Evolutionary conservation across 2,329 filamentous ascomycete species (phyloP).

Genomic region (Zarea fungicola): DNA sequence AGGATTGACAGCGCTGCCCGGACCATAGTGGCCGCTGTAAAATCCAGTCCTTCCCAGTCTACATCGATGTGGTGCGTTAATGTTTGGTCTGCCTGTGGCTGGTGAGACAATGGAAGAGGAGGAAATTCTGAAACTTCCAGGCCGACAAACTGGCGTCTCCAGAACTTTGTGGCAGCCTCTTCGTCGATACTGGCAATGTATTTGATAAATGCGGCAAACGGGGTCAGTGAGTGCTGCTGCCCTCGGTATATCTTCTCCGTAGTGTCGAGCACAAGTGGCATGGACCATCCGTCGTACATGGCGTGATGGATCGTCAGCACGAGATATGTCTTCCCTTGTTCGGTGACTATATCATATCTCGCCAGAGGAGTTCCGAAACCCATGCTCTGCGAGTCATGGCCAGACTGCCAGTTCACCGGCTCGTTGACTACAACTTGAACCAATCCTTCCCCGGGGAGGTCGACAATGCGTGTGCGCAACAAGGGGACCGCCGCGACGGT

Average conservation of each 20-base stretch:
- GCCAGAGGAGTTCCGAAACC: slow-evolving; percentile 16
- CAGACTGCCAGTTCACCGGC: background rate
- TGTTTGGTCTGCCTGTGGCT: slow-evolving; percentile 10
- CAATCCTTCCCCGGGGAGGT: background rate
- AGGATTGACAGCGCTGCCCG: slow-evolving; percentile 28
- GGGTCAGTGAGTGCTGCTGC: slow-evolving; percentile 19
- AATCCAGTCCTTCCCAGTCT: background rate
- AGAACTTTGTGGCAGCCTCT: background rate
- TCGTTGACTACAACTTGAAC: slow-evolving; percentile 4
- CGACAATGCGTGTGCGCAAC: slow-evolving; percentile 13
- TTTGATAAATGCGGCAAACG: slow-evolving; percentile 38
- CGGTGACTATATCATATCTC: slow-evolving; percentile 10
- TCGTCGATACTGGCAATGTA: slow-evolving; percentile 19
- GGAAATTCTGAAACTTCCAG: slow-evolving; percentile 1
- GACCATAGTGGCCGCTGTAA: slow-evolving; percentile 20
- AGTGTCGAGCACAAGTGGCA: slow-evolving; percentile 29
- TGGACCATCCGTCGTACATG: slow-evolving; percentile 49
- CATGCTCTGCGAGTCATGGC: slow-evolving; percentile 9
- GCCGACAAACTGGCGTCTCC: background rate
- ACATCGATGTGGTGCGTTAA: slow-evolving; percentile 3
- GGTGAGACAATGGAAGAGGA: background rate
- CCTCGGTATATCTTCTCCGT: slow-evolving; percentile 17
- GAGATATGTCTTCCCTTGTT: slow-evolving; percentile 3
- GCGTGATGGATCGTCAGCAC: slow-evolving; percentile 31
- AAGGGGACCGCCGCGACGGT: slow-evolving; percentile 14